Evolutionary conservation across 768 basidiomycete species (phyloP), one percentile per base, ranked within the genome.

Genomic region (Neoboletus subvelutipes): DNA sequence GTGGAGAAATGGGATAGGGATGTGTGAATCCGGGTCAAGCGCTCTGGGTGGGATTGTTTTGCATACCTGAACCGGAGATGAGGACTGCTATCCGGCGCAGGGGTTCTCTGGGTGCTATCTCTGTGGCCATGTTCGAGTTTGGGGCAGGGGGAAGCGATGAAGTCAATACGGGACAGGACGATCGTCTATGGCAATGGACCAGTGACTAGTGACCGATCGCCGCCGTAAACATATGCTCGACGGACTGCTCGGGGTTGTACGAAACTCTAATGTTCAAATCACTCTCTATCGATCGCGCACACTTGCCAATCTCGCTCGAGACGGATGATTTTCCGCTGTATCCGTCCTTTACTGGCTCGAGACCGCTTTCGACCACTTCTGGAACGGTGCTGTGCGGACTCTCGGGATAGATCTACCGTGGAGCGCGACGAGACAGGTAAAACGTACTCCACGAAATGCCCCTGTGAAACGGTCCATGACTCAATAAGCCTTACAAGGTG

Each of bases 1-100:
- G 13, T 11, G 13, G 17, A 12, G 11, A 10, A 4, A 26, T 5
- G 9, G 8, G 11, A 31, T 12, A 4, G 22, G 6, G 17, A 24
- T 46, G 39, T 4, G 46, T 18, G 50, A 37, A 29, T 17, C 10
- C 4, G 47, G 45, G 29, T 0, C 24, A 39, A 22, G 41, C 12
- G 18, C 17, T 5, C 33, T 7, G 26, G 13, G n/a, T 17, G 17
- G 33, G 13, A 59, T 4, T n/a, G n/a, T 15, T 17, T 17, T 45
- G 24, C 64, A 47, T 55, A 83, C 86, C 86, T 68, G 83, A 84
- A 39, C 86, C 86, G 17, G 86, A 87, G 66, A 88, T 83, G 63
- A 87, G 81, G 7, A 64, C 62, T n/a, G 63, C 62, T n/a, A 64
- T 65, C 1, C 62, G 54, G 37, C 62, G 62, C 1, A n/a, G 49